Evolutionary conservation across 2,329 filamentous ascomycete genomes (phyloP).

Genomic region (Colletotrichum liaoningense): DNA sequence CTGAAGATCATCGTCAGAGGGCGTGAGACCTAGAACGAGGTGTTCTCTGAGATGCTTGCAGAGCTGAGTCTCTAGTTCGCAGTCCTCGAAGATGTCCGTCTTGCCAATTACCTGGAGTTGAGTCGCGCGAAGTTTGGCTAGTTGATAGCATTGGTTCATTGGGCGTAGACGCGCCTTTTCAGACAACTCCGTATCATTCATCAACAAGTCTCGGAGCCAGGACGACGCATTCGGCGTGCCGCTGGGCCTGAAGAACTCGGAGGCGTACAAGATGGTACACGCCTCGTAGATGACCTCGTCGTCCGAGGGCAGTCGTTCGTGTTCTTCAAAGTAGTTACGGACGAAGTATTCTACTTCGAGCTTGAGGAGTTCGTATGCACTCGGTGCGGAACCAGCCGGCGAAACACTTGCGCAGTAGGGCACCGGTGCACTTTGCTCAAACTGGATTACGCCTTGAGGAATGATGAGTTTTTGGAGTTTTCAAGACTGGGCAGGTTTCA

Average conservation of each 20-base stretch:
- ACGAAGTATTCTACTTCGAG: constrained; percentile 46
- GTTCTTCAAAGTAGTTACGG: constrained; percentile 39
- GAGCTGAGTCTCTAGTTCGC: constrained; percentile 41
- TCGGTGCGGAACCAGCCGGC: constrained; percentile 37
- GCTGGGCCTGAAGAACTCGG: constrained; percentile 36
- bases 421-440: constrained; percentile 10
- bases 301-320: constrained; percentile 36
- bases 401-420: constrained; percentile 25
- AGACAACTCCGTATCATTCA: constrained; percentile 28
- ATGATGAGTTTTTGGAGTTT: neutral
- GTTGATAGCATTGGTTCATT: constrained; percentile 35
- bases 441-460: constrained; percentile 25
- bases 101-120: constrained; percentile 44
- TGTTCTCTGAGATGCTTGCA: constrained; percentile 11
- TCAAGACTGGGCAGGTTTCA: neutral
- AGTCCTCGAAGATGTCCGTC: constrained; percentile 41
- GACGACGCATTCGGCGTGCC: constrained; percentile 26
- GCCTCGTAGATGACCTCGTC: constrained; percentile 40
- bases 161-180: constrained; percentile 40
- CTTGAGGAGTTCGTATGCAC: constrained; percentile 50
- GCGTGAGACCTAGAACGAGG: constrained; percentile 14
- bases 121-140: constrained; percentile 37
- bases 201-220: constrained; percentile 43
- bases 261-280: constrained; percentile 44
- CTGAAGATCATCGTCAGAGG: constrained; percentile 36